A percentile compares a stretch with the other conserved stretches of the same genome.
Evolutionary conservation across 1,139 yeast genomes (phyloP).

Genomic region (Candida freyschussii): DNA sequence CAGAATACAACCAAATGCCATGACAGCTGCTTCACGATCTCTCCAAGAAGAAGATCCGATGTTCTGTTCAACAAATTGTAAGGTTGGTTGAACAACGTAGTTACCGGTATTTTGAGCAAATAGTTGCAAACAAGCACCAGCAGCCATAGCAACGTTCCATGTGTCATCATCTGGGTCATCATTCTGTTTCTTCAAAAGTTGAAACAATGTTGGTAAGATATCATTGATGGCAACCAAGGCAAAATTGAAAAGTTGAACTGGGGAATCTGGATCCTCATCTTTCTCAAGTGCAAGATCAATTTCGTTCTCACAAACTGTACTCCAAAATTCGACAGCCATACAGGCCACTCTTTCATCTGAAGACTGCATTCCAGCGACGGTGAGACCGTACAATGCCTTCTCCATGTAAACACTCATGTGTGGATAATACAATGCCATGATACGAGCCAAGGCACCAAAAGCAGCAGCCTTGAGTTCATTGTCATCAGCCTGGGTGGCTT

Average conservation of each 20-base stretch:
- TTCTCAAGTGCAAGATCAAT: slow-evolving; percentile 68
- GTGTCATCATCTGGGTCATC: slow-evolving; percentile 90
- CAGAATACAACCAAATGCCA: slow-evolving; percentile 96
- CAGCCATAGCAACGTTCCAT: slow-evolving; percentile 98
- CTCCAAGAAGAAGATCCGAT: slow-evolving; percentile 68
- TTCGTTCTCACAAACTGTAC: slow-evolving; percentile 96
- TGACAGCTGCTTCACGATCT: slow-evolving; percentile 92
- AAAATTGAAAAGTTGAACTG: slow-evolving; percentile 53
- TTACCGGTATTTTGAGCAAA: slow-evolving; percentile 89
- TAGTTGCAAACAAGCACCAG: slow-evolving; percentile 92
- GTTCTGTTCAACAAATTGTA: slow-evolving; percentile 76
- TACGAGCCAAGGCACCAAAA: slow-evolving; percentile 90
- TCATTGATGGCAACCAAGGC: slow-evolving; percentile 80
- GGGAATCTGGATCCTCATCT: slow-evolving; percentile 51
- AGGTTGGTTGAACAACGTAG: slow-evolving; percentile 78
- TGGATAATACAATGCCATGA: slow-evolving; percentile 83
- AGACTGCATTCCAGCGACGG: slow-evolving; percentile 90
- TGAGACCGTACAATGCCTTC: slow-evolving; percentile 86
- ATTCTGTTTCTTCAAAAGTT: slow-evolving; percentile 79
- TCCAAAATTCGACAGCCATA: slow-evolving; percentile 99
- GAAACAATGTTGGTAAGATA: slow-evolving; percentile 81
- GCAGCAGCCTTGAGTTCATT: slow-evolving; percentile 87
- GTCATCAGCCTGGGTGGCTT: slow-evolving; percentile 89
- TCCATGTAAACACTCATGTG: slow-evolving; percentile 96
- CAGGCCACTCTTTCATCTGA: slow-evolving; percentile 83